Conservation (phyloP, 768 basidiomycete genomes). For the Hygrocybe punicea region DNA sequence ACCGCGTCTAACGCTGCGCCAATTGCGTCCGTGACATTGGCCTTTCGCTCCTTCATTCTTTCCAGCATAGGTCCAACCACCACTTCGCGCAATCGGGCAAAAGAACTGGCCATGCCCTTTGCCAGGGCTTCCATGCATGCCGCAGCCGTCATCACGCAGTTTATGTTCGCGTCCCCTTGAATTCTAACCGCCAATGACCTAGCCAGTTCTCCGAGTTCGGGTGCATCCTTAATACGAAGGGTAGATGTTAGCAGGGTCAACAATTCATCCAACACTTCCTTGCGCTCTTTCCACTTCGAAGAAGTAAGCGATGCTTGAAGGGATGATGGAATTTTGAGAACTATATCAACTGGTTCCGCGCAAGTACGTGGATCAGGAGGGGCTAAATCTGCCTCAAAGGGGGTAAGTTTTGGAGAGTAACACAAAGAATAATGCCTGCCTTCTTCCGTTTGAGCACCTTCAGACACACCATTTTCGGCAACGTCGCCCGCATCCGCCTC, state of each 20-base stretch:
- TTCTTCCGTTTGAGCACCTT: conserved; percentile 40
- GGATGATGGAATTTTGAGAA: conserved; percentile 68
- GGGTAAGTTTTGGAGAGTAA: conserved; percentile 10
- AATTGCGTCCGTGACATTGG: conserved; percentile 84
- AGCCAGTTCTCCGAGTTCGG: conserved; percentile 72
- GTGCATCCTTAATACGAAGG: conserved; percentile 74
- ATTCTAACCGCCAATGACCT: conserved; percentile 77
- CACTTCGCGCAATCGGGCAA: conserved; percentile 68
- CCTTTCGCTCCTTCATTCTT: conserved; percentile 91
- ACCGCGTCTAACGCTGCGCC: conserved; percentile 86
- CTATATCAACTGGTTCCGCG: conserved; percentile 77
- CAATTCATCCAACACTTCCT: conserved; percentile 85
- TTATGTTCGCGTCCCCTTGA: conserved; percentile 88
- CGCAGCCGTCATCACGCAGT: conserved; percentile 88
- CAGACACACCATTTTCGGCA: conserved; percentile 38
- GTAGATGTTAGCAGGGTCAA: conserved; percentile 63
- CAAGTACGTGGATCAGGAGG: conserved; percentile 74
- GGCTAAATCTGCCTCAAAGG: conserved; percentile 40
- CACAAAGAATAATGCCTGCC: conserved; percentile 35
- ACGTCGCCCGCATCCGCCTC: conserved; percentile 54
- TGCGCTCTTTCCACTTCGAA: conserved; percentile 97
- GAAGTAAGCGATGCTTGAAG: conserved; percentile 76
- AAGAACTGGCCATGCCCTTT: conserved; percentile 70
- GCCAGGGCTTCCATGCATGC: conserved; percentile 82
- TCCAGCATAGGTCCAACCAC: conserved; percentile 80